A percentile compares a stretch with the other conserved stretches of the same genome.
These are phyloP conservation scores for Mycena citricolor DNA, from an alignment of 1,284 basidiomycete genomes.

Conservation along the genomic window DNA sequence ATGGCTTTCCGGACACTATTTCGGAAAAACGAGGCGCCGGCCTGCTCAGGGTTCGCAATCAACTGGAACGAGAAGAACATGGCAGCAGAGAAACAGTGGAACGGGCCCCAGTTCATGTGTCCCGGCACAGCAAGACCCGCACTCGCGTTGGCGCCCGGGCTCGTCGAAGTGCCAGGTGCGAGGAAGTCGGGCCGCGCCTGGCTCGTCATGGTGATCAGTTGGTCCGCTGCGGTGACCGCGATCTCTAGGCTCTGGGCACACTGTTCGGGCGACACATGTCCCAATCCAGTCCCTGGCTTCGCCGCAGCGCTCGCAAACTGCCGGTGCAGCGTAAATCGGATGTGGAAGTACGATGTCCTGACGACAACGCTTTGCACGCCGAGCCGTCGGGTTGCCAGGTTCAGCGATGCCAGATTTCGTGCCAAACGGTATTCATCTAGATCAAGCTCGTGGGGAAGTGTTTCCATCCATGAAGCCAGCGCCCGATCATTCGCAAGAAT, in stretches of 20 bases:
- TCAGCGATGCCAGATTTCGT: conserved; percentile 60
- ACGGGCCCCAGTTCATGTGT: conserved; percentile 79
- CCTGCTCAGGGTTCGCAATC: conserved; percentile 73
- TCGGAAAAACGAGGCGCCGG: conserved; percentile 69
- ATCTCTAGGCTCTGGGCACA: conserved; percentile 67
- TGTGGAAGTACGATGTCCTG: conserved; percentile 72
- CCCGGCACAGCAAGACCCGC: conserved; percentile 68
- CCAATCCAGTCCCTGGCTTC: conserved; percentile 33
- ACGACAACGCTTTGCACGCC: conserved; percentile 78
- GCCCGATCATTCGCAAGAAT: conserved; percentile 70
- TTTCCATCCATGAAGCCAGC: conserved; percentile 70
- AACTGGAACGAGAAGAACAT: conserved; percentile 87
- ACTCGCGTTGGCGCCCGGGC: no score
- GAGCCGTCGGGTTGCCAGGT: conserved; percentile 53
- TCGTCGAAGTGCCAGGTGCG: no score
- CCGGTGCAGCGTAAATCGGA: conserved; percentile 78
- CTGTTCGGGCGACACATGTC: conserved; percentile 43
- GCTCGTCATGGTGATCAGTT: conserved; percentile 70
- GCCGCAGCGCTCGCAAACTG: conserved; percentile 58
- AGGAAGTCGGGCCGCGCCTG: conserved; percentile 71
- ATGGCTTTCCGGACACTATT: conserved; percentile 70
- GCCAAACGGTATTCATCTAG: conserved; percentile 73
- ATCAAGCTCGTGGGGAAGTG: conserved; percentile 67
- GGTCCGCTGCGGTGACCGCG: conserved; percentile 70
- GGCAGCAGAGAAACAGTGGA: conserved; percentile 78